Evolutionary conservation across 2,329 filamentous ascomycete genomes (phyloP).

Genomic region (Neospermospora avenae): DNA sequence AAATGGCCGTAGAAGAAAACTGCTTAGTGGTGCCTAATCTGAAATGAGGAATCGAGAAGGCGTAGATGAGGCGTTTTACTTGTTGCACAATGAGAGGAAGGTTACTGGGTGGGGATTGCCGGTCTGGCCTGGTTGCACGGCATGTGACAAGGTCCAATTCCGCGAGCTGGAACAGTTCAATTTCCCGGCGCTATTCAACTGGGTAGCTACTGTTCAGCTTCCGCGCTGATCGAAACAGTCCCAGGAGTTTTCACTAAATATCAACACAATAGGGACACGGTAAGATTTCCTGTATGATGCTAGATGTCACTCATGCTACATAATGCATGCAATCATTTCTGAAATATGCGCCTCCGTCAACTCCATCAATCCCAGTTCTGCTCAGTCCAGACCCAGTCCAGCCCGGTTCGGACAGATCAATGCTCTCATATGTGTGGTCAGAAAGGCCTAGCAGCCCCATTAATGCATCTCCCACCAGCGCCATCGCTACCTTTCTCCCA

Average conservation of each 20-base stretch:
- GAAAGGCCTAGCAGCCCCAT: not conserved
- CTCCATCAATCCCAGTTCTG: conserved; percentile 8
- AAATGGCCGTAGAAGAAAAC: not conserved
- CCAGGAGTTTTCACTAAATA: too few species aligned
- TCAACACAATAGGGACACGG: not conserved
- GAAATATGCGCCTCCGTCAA: conserved; percentile 2
- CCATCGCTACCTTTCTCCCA: not conserved
- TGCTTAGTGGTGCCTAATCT: conserved; percentile 15
- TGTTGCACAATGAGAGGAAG: conserved; percentile 2
- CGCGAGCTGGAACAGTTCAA: too few species aligned
- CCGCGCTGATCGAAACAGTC: too few species aligned
- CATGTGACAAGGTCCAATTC: too few species aligned
- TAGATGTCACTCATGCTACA: conserved; percentile 5
- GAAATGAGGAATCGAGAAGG: too few species aligned
- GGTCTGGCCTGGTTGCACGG: not conserved
- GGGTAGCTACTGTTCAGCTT: too few species aligned
- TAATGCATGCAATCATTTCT: conserved; percentile 9
- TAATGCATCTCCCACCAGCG: conserved; percentile 1
- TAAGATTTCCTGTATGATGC: not conserved
- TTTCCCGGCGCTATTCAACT: too few species aligned
- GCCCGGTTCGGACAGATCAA: not conserved
- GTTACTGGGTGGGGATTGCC: not conserved
- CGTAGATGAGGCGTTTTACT: conserved; percentile 7
- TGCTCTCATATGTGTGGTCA: not conserved
- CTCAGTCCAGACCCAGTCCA: not conserved